phyloP scores from a whole-genome alignment of 768 basidiomycete species.

The Lactarius quietus region DNA sequence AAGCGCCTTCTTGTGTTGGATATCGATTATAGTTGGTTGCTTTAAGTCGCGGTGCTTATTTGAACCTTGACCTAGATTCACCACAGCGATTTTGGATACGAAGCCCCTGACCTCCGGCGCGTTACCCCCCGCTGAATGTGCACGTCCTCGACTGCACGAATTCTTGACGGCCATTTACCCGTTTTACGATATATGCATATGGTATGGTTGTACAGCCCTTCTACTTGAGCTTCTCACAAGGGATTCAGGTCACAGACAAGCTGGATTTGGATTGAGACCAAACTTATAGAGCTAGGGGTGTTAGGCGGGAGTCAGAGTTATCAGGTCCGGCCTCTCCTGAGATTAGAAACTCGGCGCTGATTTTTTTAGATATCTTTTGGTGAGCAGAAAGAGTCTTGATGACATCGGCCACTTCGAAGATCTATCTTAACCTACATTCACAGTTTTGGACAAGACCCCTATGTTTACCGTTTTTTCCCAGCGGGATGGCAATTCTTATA shows the following conservation, averaged over 20 bases:
- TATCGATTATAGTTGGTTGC: constrained; percentile 73
- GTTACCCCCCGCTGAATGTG: constrained; percentile 76
- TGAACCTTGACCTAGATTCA: neutral
- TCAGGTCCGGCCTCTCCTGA: constrained; percentile 44
- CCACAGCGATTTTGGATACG: constrained; percentile 74
- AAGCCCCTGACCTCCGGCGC: constrained; percentile 81
- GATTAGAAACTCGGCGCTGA: neutral
- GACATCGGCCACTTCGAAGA: constrained; percentile 5
- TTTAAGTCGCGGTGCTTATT: constrained; percentile 4
- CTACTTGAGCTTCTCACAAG: neutral
- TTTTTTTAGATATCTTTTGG: constrained; percentile 24
- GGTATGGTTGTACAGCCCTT: constrained; percentile 40
- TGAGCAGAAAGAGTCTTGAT: neutral
- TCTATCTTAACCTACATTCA: constrained; percentile 19
- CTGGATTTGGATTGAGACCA: constrained; percentile 88
- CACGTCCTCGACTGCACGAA: constrained; percentile 77
- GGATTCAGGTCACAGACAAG: constrained; percentile 71
- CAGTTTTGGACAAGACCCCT: constrained; percentile 79
- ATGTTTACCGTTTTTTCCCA: constrained; percentile 88
- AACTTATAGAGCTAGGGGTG: constrained; percentile 84
- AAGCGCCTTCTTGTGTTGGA: constrained; percentile 84
- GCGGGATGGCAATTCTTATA: constrained; percentile 68
- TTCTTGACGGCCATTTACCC: constrained; percentile 79
- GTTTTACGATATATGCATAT: constrained; percentile 86
- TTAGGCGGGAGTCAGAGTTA: constrained; percentile 67